Evolutionary conservation across 192 early-diverging fungal species (phyloP).

Genomic region (Coemansia sp.): DNA sequence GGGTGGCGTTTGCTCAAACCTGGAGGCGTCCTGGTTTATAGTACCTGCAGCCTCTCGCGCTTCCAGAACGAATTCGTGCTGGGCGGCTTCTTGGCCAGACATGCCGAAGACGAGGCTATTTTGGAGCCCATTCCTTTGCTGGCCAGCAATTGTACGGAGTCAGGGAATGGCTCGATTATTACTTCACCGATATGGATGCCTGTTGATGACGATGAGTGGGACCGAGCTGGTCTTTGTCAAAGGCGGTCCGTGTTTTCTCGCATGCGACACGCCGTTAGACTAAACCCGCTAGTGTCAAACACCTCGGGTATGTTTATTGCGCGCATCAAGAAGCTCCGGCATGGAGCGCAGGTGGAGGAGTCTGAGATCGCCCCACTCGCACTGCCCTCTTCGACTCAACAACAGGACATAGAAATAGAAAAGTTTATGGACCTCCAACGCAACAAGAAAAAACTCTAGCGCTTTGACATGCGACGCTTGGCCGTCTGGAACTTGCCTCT

Average conservation of each 20-base stretch:
- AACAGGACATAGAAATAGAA: not conserved
- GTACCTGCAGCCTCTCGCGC: constrained; percentile 72
- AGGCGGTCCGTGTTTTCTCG: constrained; percentile 11
- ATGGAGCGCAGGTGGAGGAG: not conserved
- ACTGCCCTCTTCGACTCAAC: not conserved
- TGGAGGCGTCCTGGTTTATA: constrained; percentile 85
- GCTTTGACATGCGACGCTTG: constrained; percentile 30
- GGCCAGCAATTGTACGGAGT: not conserved
- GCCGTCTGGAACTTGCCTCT: constrained; percentile 32
- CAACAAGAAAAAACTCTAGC: constrained; percentile 7
- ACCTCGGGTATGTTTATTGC: constrained; percentile 68
- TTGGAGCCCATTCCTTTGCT: constrained; percentile 19
- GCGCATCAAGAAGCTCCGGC: constrained; percentile 65
- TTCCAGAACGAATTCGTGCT: constrained; percentile 88
- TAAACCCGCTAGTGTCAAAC: constrained; percentile 42
- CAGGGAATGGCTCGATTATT: not conserved
- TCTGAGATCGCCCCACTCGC: constrained; percentile 8
- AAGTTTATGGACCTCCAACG: not conserved
- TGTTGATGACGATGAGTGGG: constrained; percentile 22
- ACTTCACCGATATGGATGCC: constrained; percentile 4
- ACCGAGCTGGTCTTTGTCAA: not conserved
- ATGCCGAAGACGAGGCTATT: constrained; percentile 23
- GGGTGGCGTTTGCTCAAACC: constrained; percentile 72
- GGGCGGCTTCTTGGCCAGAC: constrained; percentile 66
- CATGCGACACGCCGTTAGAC: constrained; percentile 30